Base-by-base conservation (phyloP, 148 eudicot species). In the Silene latifolia region DNA sequence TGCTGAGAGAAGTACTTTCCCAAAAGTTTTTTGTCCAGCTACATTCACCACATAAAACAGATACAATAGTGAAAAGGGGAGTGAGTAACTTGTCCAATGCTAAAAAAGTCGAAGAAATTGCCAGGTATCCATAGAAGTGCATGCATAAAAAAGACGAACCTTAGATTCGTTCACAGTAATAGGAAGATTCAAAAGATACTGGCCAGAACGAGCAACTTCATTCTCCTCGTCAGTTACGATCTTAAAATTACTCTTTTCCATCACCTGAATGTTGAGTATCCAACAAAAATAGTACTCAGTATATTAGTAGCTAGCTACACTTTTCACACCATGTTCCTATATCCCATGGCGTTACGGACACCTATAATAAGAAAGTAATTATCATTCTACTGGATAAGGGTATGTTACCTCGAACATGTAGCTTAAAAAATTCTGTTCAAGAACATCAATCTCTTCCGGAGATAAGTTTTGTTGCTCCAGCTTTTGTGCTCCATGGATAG, bases 201-300 rank as follows among this genome's bases (percentile, higher is more conserved):
- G 93, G 65, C 99, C 92, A 25, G 91, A 86, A n/a, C 79, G 93
- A 47, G 99, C 99, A 73, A 95, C 85, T 11, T 92, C 96, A 76
- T 86, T 89, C 85, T 95, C 99, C 44, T 90, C 97, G 46, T 92
- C 81, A 53, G 87, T 85, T 21, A 90, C 89, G 69, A 95, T 85
- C 88, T 92, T 94, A 80, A 94, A 94, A 82, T 94, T 91, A 82
- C 98, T 94, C 81, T 91, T 94, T 10, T 90, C 90, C 96, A 94
- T 91, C 44, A 94, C 85, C 98, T 94, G 81, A 72, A 73, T 25
- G 47, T 56, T 69, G 63, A 71, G 21, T 20, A 70, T 64, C 25
- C 0, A 67, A 66, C 29, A 59, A 47, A 25, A 24, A 20, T n/a
- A 53, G 29, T 17, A 29, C 20, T n/a, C n/a, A n/a, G n/a, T n/a